Evolutionary conservation across 306 rosid species (phyloP).

Genomic region (Chamaecrista fasciculata): DNA sequence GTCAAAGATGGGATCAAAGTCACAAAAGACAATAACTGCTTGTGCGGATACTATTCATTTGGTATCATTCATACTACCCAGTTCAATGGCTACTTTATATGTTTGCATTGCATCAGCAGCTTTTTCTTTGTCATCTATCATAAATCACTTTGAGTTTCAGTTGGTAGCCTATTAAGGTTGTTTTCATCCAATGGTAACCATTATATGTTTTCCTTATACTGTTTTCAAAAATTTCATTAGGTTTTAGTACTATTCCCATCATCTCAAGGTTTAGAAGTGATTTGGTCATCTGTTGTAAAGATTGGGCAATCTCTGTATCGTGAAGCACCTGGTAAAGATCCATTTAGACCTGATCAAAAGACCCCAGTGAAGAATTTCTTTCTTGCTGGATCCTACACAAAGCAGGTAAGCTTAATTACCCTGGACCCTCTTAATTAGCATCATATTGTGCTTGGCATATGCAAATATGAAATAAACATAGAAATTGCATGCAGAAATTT

Average conservation of each 20-base stretch:
- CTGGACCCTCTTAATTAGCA: constrained; percentile 1
- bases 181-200: background rate
- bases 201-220: background rate
- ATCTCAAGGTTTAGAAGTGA: constrained; percentile 90
- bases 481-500: background rate
- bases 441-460: constrained; percentile 8
- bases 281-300: constrained; percentile 97
- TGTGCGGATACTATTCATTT: constrained; percentile 20
- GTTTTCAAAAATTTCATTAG: constrained; percentile 33
- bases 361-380: constrained; percentile 90
- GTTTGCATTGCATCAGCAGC: constrained; percentile 1
- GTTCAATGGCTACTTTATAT: constrained; percentile 4
- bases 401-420: constrained; percentile 52
- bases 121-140: constrained; percentile 15
- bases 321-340: constrained; percentile 97
- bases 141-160: background rate
- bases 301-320: constrained; percentile 95
- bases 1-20: background rate
- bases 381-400: constrained; percentile 95
- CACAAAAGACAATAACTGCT: background rate
- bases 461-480: background rate
- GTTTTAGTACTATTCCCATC: constrained; percentile 85
- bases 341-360: constrained; percentile 93
- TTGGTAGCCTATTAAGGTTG: background rate
- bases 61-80: background rate